Evolutionary conservation across 2,329 filamentous ascomycete genomes (phyloP).

Genomic region (Neurospora crassa): DNA sequence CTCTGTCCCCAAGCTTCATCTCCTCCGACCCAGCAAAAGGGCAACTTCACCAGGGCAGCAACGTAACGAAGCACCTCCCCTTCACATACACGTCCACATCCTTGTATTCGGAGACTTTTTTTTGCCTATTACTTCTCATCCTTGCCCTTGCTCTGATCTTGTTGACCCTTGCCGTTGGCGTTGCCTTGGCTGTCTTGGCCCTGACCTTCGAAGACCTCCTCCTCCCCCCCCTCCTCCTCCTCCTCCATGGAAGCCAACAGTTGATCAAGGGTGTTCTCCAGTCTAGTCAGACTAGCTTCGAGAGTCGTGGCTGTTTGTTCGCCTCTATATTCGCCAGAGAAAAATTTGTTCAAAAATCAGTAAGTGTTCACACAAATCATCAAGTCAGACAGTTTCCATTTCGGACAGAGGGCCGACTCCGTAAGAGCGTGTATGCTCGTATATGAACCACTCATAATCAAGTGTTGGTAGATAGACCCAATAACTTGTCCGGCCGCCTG

Average conservation of each 20-base stretch:
- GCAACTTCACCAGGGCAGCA: not conserved
- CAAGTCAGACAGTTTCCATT: not conserved
- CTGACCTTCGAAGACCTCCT: not conserved
- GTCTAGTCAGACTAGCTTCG: constrained; percentile 40
- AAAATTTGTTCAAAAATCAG: not conserved
- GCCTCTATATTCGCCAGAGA: constrained; percentile 28
- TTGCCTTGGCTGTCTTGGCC: not conserved
- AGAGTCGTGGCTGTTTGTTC: constrained; percentile 44
- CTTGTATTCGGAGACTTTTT: too few relatives aligned
- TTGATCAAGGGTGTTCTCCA: constrained; percentile 47
- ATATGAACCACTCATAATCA: not conserved
- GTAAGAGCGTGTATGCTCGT: not conserved
- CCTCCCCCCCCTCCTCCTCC: constrained; percentile 4
- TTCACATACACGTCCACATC: not conserved
- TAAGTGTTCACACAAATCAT: not conserved
- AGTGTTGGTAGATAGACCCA: not conserved
- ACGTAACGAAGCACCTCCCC: not conserved
- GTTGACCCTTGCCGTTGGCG: not conserved
- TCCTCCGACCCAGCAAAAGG: not conserved
- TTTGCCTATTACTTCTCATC: not conserved
- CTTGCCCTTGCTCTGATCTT: not conserved
- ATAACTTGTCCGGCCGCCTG: not conserved
- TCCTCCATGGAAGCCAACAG: constrained; percentile 33
- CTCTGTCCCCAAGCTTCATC: not conserved
- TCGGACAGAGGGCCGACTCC: not conserved